Conservation (phyloP, 2,329 filamentous ascomycete species). For the Phyllosticta ampelicida region DNA sequence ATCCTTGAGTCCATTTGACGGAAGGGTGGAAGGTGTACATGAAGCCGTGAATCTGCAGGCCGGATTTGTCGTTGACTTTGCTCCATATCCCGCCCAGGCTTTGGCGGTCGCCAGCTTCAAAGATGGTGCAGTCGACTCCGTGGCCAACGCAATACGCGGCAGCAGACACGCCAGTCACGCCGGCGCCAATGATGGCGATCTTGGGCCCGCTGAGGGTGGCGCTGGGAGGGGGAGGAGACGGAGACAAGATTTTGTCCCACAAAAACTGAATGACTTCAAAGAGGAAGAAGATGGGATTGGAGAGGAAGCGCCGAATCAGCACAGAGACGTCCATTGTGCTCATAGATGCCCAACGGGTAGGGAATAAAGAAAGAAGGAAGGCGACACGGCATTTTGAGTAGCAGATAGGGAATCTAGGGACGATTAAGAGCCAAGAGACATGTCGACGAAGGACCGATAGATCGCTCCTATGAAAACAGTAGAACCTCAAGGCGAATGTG, state of each 20-base stretch:
- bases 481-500: too few species aligned
- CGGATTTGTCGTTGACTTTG: conserved; percentile 72
- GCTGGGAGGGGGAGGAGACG: conserved; percentile 52
- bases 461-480: too few species aligned
- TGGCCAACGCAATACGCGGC: conserved; percentile 76
- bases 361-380: not conserved
- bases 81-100: conserved; percentile 73
- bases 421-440: too few species aligned
- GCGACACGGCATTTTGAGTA: not conserved
- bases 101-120: conserved; percentile 58
- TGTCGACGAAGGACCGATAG: too few species aligned
- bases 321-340: conserved; percentile 6
- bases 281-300: conserved; percentile 43
- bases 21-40: conserved; percentile 87
- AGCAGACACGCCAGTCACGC: conserved; percentile 63
- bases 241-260: conserved; percentile 55
- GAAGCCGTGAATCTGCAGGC: conserved; percentile 71
- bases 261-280: conserved; percentile 58
- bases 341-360: not conserved
- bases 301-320: conserved; percentile 7
- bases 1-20: conserved; percentile 63
- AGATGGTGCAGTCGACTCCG: conserved; percentile 72
- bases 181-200: conserved; percentile 37
- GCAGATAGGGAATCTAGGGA: too few species aligned
- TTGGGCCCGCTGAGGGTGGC: conserved; percentile 49